phyloP scores from a whole-genome alignment of 208 protist genomes.

The Crithidia expoeki region DNA sequence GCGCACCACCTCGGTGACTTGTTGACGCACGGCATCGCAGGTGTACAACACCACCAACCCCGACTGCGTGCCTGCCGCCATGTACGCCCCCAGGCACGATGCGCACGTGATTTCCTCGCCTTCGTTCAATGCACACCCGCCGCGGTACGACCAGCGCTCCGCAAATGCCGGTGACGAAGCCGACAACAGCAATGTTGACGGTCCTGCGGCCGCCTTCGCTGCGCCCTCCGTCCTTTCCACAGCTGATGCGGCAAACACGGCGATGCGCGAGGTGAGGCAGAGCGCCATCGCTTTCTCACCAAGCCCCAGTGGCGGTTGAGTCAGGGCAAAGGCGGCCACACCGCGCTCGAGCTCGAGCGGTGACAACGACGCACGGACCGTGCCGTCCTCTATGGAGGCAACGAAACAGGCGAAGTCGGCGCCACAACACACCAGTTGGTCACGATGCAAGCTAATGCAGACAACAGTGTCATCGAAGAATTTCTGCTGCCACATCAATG shows the following conservation, averaged over 20 bases:
- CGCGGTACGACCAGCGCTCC: conserved; percentile 19
- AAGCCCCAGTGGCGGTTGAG: not conserved
- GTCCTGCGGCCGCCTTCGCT: not conserved
- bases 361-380: conserved; percentile 38
- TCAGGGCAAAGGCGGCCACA: conserved; percentile 16
- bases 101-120: conserved; percentile 50
- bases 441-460: conserved; percentile 45
- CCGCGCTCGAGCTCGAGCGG: conserved; percentile 7
- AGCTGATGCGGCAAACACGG: conserved; percentile 30
- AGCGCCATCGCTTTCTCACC: conserved; percentile 27
- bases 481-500: conserved; percentile 49
- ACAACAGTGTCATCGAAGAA: conserved; percentile 67
- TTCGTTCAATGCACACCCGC: conserved; percentile 7
- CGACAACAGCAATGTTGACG: not conserved
- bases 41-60: conserved; percentile 75
- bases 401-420: conserved; percentile 68
- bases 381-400: conserved; percentile 48
- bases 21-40: conserved; percentile 33
- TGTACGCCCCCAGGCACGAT: conserved; percentile 53
- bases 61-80: conserved; percentile 67
- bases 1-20: conserved; percentile 60
- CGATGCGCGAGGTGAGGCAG: conserved; percentile 40
- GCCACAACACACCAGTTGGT: conserved; percentile 58
- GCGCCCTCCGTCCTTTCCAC: not conserved
- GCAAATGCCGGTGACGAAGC: not conserved